These are phyloP conservation scores for Suillus fuscotomentosus DNA, from an alignment of 768 basidiomycete genomes.

Conservation along the genomic window DNA sequence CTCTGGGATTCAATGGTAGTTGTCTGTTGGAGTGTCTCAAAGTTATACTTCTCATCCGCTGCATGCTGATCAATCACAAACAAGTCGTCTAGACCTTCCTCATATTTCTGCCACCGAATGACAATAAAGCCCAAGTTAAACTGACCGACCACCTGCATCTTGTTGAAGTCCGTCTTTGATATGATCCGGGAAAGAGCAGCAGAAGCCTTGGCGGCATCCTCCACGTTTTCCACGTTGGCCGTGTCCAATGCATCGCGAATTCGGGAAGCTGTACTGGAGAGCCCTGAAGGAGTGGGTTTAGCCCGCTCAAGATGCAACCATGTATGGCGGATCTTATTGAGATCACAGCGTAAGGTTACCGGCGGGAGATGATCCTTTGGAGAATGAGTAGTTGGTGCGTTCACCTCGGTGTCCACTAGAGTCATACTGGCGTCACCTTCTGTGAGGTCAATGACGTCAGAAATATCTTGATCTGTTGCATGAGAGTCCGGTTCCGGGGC, in stretches of 20 bases:
- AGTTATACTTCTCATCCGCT: slow-evolving; percentile 98
- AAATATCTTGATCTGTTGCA: neutral
- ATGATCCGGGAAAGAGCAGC: slow-evolving; percentile 82
- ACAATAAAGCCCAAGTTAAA: slow-evolving; percentile 97
- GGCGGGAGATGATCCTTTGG: neutral
- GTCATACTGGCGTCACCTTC: slow-evolving; percentile 23
- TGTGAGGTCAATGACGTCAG: slow-evolving; percentile 1
- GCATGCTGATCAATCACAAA: slow-evolving; percentile 99
- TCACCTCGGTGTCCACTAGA: slow-evolving; percentile 19
- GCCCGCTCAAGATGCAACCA: neutral
- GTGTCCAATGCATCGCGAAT: slow-evolving; percentile 23
- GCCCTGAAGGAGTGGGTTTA: neutral
- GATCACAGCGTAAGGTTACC: neutral
- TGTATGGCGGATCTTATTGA: neutral
- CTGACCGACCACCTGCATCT: slow-evolving; percentile 88
- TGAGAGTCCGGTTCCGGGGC: neutral
- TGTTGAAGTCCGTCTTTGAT: slow-evolving; percentile 78
- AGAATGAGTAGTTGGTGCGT: neutral
- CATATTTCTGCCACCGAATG: slow-evolving; percentile 52
- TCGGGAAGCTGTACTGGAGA: neutral
- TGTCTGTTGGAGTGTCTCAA: slow-evolving; percentile 89
- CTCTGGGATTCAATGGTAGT: slow-evolving; percentile 87
- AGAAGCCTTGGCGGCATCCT: slow-evolving; percentile 55
- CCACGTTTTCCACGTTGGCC: slow-evolving; percentile 35
- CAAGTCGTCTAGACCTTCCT: slow-evolving; percentile 67